Base-by-base conservation (phyloP, 2,329 filamentous ascomycete species). In the Hymenotorrendiella dingleyae region DNA sequence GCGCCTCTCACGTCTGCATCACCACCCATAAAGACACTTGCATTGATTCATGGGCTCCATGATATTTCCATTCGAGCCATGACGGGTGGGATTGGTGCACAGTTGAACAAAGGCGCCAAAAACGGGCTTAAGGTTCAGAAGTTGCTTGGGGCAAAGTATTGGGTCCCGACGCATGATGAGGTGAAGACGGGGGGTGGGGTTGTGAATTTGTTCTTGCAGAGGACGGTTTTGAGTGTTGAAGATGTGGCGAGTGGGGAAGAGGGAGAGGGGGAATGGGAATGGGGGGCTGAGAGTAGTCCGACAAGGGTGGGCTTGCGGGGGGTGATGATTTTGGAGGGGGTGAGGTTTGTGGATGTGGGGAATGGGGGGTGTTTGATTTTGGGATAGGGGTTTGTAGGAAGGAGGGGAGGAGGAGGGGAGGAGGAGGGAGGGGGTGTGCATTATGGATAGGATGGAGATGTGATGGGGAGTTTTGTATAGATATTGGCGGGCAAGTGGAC, bases 81-180 rank as follows among this genome's bases (percentile, higher is more conserved):
- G n/a, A n/a, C n/a, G n/a, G 30, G 30, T 7, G 27, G n/a, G 17
- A 23, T 71, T 12, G 28, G 46, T 20, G 72, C 76, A 54, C 78
- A 82, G 58, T 63, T 82, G 24, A 84, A 84, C 48, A 69, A 83
- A 12, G 80, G 80, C 2, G 80, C 72, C 0, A 65, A 74, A 45
- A 84, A 83, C 53, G 80, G 76, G 0, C 60, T 82, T 12, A 65
- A 72, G 44, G 74, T 75, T 3, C 77, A 77, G 45, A 61, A 67
- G 12, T 60, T 71, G 4, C 60, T 76, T 22, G 64, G 67, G 2
- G 74, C 77, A 0, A 72, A 66, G 50, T 84, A 83, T 53, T 84
- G 80, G 80, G 62, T 84, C 14, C 72, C 71, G 0, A 84, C 80
- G 20, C 80, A 84, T 52, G 79, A 82, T 50, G 80, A 83, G 58